Evolutionary conservation across 1,284 basidiomycete genomes (phyloP).

Genomic region (Ustilago xerochloae): DNA sequence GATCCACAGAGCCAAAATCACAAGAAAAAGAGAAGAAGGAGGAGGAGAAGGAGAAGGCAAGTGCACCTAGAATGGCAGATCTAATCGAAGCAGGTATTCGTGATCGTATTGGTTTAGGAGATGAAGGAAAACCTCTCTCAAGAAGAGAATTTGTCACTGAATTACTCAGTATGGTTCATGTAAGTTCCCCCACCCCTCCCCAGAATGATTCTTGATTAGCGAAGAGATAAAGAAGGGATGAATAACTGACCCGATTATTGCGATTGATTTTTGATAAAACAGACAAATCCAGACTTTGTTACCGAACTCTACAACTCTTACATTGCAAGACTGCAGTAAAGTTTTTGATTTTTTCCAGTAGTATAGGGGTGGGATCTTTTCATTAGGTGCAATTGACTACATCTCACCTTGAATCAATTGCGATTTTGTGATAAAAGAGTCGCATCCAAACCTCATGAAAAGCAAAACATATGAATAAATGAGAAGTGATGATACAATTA

Average conservation of each 20-base stretch:
- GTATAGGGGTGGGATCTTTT: too few relatives aligned
- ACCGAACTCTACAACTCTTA: slow-evolving; percentile 54
- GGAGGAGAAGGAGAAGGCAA: slow-evolving; percentile 11
- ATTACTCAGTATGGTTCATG: slow-evolving; percentile 77
- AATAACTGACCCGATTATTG: too few relatives aligned
- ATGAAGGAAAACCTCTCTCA: slow-evolving; percentile 68
- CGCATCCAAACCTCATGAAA: too few relatives aligned
- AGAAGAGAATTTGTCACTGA: slow-evolving; percentile 77
- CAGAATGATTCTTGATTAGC: too few relatives aligned
- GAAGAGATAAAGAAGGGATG: too few relatives aligned
- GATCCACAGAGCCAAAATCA: not conserved
- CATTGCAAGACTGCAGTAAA: slow-evolving; percentile 19
- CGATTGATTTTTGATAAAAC: too few relatives aligned
- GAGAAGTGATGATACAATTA: not conserved
- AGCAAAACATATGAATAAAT: not conserved
- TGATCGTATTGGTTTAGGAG: slow-evolving; percentile 62
- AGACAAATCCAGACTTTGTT: slow-evolving; percentile 61
- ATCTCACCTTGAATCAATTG: too few relatives aligned
- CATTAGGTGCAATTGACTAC: too few relatives aligned
- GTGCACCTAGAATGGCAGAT: slow-evolving; percentile 69
- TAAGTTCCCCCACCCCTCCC: too few relatives aligned
- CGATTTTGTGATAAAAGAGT: too few relatives aligned
- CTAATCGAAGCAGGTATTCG: slow-evolving; percentile 69
- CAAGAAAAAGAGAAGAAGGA: too few relatives aligned
- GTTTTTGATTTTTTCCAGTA: not conserved